Conservation (phyloP, 2,329 filamentous ascomycete genomes). For the Hypoxylon sp. region DNA sequence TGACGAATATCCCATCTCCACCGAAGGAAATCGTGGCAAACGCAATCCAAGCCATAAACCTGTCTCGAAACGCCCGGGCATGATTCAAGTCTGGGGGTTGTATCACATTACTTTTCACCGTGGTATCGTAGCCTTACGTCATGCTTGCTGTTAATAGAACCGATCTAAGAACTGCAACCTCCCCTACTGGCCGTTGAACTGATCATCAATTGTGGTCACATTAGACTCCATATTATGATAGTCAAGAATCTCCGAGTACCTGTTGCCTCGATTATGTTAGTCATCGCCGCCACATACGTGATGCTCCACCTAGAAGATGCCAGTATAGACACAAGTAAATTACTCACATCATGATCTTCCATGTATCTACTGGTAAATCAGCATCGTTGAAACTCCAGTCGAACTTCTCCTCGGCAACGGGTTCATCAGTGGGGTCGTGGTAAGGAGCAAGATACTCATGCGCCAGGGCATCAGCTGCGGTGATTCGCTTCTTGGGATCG, state of each 20-base stretch:
- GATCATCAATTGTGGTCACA: conserved; percentile 58
- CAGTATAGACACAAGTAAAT: neutral
- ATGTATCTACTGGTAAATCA: conserved; percentile 97
- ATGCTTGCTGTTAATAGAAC: conserved; percentile 43
- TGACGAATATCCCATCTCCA: conserved; percentile 35
- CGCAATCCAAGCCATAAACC: conserved; percentile 45
- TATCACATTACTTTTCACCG: conserved; percentile 41
- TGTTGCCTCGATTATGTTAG: conserved; percentile 59
- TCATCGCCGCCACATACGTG: conserved; percentile 20
- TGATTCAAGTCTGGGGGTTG: conserved; percentile 46
- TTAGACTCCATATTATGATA: conserved; percentile 91
- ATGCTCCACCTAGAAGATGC: neutral
- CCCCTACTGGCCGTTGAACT: conserved; percentile 58
- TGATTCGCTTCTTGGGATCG: conserved; percentile 95
- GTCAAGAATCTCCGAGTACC: conserved; percentile 99
- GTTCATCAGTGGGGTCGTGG: conserved; percentile 97
- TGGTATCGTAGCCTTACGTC: conserved; percentile 47
- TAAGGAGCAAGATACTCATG: conserved; percentile 97
- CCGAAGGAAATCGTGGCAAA: conserved; percentile 42
- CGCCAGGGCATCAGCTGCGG: conserved; percentile 85
- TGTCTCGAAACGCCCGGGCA: conserved; percentile 52
- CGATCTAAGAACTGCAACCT: conserved; percentile 28
- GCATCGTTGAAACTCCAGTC: conserved; percentile 99
- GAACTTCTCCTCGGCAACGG: conserved; percentile 95
- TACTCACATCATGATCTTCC: conserved; percentile 99